A percentile compares a stretch with the other conserved stretches of the same genome.
phyloP scores from a whole-genome alignment of 331 rosid genomes.

The Saraca asoca region DNA sequence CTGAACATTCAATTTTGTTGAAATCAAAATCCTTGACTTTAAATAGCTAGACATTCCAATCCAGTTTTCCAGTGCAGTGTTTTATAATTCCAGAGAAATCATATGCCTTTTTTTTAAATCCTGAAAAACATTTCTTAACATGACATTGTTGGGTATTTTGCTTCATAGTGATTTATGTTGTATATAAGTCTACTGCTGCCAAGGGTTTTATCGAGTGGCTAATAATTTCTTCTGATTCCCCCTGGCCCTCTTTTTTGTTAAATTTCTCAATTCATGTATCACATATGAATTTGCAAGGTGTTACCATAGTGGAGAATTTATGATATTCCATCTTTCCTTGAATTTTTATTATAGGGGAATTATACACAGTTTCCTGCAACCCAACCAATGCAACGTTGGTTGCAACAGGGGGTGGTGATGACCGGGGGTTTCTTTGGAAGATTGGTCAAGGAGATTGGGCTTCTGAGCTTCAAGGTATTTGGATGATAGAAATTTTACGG shows the following conservation, averaged over 20 bases:
- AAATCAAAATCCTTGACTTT: not conserved
- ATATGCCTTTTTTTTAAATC: not conserved
- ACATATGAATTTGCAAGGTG: not conserved
- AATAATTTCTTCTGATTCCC: not conserved
- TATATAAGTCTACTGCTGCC: not conserved
- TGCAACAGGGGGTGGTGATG: conserved; percentile 90
- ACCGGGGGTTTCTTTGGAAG: conserved; percentile 86
- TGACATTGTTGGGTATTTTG: not conserved
- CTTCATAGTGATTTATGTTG: not conserved
- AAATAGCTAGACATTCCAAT: conserved; percentile 5
- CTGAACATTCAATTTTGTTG: conserved; percentile 10
- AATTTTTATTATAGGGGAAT: conserved; percentile 55
- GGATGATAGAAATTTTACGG: conserved; percentile 14
- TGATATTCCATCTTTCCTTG: conserved; percentile 22
- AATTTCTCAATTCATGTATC: not conserved
- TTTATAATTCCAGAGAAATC: not conserved
- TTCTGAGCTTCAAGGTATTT: conserved; percentile 71
- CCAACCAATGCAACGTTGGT: conserved; percentile 67
- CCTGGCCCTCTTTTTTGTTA: not conserved
- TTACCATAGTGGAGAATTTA: conserved; percentile 1
- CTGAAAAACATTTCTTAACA: not conserved
- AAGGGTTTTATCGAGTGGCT: not conserved
- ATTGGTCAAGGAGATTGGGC: conserved; percentile 84
- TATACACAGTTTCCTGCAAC: conserved; percentile 78
- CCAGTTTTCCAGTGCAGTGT: too few relatives aligned